Evolutionary conservation across 495 filamentous ascomycete genomes (phyloP), one percentile per base, ranked within the genome.

Genomic region (Podospora fimiseda): DNA sequence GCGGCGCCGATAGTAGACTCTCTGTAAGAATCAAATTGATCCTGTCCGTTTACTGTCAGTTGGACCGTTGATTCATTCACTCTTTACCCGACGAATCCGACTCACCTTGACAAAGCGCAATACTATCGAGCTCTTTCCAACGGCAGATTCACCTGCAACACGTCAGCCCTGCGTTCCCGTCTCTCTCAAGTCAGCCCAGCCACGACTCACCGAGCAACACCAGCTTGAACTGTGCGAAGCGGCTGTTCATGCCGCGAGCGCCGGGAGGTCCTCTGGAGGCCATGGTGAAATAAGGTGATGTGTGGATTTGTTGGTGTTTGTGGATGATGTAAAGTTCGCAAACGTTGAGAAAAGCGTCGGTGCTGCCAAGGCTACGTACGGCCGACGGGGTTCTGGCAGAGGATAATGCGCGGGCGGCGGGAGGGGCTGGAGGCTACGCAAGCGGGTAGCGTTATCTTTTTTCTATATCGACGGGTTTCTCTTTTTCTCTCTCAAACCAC

Each of bases 11-110:
- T 98, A 41, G 93, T 98, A 38, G 90, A 96, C 81, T 98, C 93
- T 71, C 93, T 82, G 76, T 96, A 98, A 68, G 95, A 93, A 76
- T 98, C 93, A 72, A 98, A 98, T 93, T 98, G 93, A 70, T 98
- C 93, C 92, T 96, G 58, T 14, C 38, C 14, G 27, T 14, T 20
- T 14, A 11, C 33, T 8, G 56, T 65, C 50, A 67, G 62, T 41
- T 37, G 11, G 33, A 18, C 20, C 38, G 43, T 23, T 21, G 39
- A 11, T 33, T 5, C 6, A 33, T 33, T 11, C 44, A 14, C 9
- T 23, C n/a, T 22, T 39, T 53, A n/a, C 6, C 9, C 3, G 40
- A 15, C 40, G 16, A 21, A 5, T 15, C 15, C 7, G 40, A 60
- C 70, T 70, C 61, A 96, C 92, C 80, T 98, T 98, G 56, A 98